Base-by-base conservation (phyloP, 768 basidiomycete genomes). In the Leccinum imitatum region DNA sequence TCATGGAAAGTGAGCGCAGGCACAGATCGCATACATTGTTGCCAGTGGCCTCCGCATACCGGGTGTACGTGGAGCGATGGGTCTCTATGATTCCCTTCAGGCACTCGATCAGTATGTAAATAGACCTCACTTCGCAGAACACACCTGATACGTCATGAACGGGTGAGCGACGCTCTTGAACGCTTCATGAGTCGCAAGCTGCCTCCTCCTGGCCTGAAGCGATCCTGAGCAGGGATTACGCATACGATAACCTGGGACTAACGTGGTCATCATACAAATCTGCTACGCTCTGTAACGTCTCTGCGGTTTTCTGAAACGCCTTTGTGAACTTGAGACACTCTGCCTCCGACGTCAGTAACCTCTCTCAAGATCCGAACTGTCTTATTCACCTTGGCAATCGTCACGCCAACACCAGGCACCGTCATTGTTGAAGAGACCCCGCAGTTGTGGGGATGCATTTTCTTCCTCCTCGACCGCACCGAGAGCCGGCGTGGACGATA, bases 381-480 rank as follows among this genome's bases (percentile, higher is more conserved):
- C 31, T 21, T 41, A 10, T 41, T 41, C n/a, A 53, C 52, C 52
- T 69, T 81, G 73, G 69, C 92, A 93, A 3, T 79, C 80, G 56
- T 94, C 90, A 25, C 86, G 80, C 91, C 92, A 95, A 71, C 91
- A 93, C 90, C 93, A 91, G 3, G 90, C 91, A 1, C 90, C 87
- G 25, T 90, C 83, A 9, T 79, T 77, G 63, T 93, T 93, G 56
- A 85, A 66, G 53, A 88, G 67, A 0, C 89, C 87, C 59, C 80
- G 84, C n/a, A 70, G 70, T 57, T 79, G 79, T 39, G 71, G 65
- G 21, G 67, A 68, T 4, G 73, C 63, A 14, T 75, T 73, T 55
- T 74, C 72, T 53, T 84, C 82, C 37, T 85, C 82, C 46, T 82
- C 80, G 1, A 78, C 79, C 2, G 79, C 75, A 6, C 80, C 83